A percentile compares a stretch with the other conserved stretches of the same genome.
Evolutionary conservation across 176 grass and related monocot species (phyloP).

Genomic region (Oryza nivara): DNA sequence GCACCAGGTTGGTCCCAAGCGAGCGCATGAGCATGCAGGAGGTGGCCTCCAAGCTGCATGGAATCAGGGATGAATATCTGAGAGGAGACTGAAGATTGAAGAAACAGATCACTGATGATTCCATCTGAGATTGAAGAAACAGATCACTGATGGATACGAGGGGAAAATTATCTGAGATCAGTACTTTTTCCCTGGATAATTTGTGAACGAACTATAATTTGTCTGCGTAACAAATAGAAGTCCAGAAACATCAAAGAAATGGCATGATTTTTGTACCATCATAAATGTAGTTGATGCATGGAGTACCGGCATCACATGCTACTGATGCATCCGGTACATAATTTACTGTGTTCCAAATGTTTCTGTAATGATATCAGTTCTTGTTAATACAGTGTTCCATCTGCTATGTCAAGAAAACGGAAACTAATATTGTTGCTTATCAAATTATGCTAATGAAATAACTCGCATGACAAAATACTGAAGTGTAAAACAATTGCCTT

Average conservation of each 20-base stretch:
- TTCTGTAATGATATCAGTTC: not conserved
- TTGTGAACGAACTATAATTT: not conserved
- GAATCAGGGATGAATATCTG: slow-evolving; percentile 12
- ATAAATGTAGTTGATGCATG: not conserved
- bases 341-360: not conserved
- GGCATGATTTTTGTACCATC: too few relatives aligned
- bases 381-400: not conserved
- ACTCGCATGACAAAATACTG: not conserved
- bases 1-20: too few relatives aligned
- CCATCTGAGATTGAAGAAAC: too few relatives aligned
- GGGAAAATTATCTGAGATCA: too few relatives aligned
- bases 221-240: too few relatives aligned
- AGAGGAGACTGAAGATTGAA: not conserved
- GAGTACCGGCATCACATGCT: not conserved
- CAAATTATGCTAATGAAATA: too few relatives aligned
- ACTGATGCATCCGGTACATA: too few relatives aligned
- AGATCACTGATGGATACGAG: too few relatives aligned
- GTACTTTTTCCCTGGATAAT: not conserved
- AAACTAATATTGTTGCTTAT: not conserved
- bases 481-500: not conserved
- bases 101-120: too few relatives aligned
- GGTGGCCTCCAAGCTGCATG: not conserved
- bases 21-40: slow-evolving; percentile 5
- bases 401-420: not conserved
- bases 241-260: not conserved